Evolutionary conservation across 768 basidiomycete genomes (phyloP), one percentile per base, ranked within the genome.

Genomic region (Lactarius hengduanensis): DNA sequence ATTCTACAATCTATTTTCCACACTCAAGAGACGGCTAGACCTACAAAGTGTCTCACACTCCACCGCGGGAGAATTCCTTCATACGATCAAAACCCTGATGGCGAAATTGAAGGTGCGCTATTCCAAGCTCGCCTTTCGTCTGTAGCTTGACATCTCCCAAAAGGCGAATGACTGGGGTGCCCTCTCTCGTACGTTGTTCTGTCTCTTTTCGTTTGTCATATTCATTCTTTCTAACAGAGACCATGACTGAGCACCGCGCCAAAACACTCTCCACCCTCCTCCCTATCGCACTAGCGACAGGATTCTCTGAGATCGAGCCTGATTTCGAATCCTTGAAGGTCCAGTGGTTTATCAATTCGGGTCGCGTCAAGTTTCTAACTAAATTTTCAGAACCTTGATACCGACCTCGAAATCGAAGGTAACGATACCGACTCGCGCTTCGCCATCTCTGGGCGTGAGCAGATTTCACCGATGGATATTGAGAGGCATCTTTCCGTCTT

Each of bases 131-230:
- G 3, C 20, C 38, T 9, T 22, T 47, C 45, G 1, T 38, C n/a
- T 20, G 30, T 45, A 15, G 10, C 13, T 4, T 40, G 38, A 59
- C 28, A 38, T 11, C 30, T 47, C 28, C 8, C 20, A 18, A 50
- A 63, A 86, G 86, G 80, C 83, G 2, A 86, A 86, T 41, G 87
- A 88, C 66, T 88, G 87, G 86, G 84, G 84, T 18, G 78, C 86
- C 0, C 76, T 87, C 59, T 86, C 86, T 57, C 85, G 87, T 88
- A 69, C 58, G 85, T 73, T 9, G 6, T 30, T 59, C 64, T 4
- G 16, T 18, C 22, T 57, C 32, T 20, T 53, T 59, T 40, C n/a
- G 9, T 18, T 2, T 3, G 16, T n/a, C 34, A 30, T n/a, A 1
- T 16, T 22, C 47, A 4, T 55, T 16, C 50, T 69, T 9, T 54